Conservation (phyloP, 169 alveolate genomes). For the Plasmodium gaboni region DNA sequence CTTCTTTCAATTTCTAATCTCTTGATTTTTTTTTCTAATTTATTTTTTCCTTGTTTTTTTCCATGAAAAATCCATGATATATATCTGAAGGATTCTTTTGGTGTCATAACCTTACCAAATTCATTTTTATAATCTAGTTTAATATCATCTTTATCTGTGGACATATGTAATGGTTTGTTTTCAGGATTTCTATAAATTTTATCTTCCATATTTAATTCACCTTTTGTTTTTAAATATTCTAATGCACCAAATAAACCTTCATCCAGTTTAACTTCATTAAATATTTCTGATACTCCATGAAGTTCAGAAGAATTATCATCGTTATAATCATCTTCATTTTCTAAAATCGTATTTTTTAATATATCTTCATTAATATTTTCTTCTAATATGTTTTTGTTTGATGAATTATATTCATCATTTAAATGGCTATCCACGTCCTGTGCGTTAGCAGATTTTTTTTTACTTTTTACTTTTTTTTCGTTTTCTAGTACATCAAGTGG, state of each 20-base stretch:
- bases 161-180: conserved; percentile 64
- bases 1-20: conserved; percentile 83
- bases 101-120: conserved; percentile 84
- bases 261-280: conserved; percentile 79
- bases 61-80: conserved; percentile 87
- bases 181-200: conserved; percentile 77
- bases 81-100: conserved; percentile 85
- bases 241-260: conserved; percentile 84
- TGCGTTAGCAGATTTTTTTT: conserved; percentile 2
- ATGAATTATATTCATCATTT: not conserved
- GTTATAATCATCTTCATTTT: not conserved
- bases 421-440: not conserved
- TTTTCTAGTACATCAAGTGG: conserved; percentile 41
- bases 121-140: conserved; percentile 80
- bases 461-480: conserved; percentile 8
- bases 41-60: conserved; percentile 84
- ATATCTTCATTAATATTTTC: conserved; percentile 14
- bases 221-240: conserved; percentile 83
- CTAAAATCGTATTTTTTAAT: conserved; percentile 2
- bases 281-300: conserved; percentile 58
- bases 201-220: conserved; percentile 78
- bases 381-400: not conserved
- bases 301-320: conserved; percentile 16
- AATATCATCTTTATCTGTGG: conserved; percentile 79
- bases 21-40: conserved; percentile 80